Percentiles rank a stretch among this genome's conserved stretches.
phyloP scores from a whole-genome alignment of 495 filamentous ascomycete genomes.

The Aspergillus panamensis region DNA sequence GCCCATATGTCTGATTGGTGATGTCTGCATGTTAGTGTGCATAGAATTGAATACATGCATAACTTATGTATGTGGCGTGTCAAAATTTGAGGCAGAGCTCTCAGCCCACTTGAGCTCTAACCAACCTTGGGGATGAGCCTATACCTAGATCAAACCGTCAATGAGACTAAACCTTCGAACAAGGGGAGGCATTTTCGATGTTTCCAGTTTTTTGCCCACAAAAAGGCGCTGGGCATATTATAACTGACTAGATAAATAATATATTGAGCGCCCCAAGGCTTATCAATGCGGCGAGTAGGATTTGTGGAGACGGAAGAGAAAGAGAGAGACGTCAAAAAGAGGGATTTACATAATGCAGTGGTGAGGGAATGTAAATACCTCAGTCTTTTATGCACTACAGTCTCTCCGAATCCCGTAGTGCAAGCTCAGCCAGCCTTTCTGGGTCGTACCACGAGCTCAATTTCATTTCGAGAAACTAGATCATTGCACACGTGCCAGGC shows the following conservation, averaged over 20 bases:
- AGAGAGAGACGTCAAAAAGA: neutral
- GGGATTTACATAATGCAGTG: neutral
- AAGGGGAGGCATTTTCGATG: too few species aligned
- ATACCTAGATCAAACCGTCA: too few species aligned
- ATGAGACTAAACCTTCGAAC: too few species aligned
- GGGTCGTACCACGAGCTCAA: neutral
- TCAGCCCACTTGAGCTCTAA: too few species aligned
- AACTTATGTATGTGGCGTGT: too few species aligned
- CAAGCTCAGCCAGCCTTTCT: conserved; percentile 2
- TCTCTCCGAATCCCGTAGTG: neutral
- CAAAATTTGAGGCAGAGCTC: too few species aligned
- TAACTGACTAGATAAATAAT: neutral
- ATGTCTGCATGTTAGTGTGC: too few species aligned
- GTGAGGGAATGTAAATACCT: neutral
- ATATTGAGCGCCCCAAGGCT: neutral
- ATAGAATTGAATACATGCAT: too few species aligned
- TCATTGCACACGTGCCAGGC: conserved; percentile 43
- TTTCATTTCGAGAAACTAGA: conserved; percentile 17
- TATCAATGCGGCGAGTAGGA: neutral
- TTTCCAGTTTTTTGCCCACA: neutral
- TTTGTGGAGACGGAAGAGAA: neutral
- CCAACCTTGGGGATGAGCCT: too few species aligned
- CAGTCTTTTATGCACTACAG: neutral
- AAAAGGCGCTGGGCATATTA: neutral
- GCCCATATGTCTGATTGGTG: too few species aligned